Conservation (phyloP, 1,139 yeast species). For the Ogataea hybrid region DNA sequence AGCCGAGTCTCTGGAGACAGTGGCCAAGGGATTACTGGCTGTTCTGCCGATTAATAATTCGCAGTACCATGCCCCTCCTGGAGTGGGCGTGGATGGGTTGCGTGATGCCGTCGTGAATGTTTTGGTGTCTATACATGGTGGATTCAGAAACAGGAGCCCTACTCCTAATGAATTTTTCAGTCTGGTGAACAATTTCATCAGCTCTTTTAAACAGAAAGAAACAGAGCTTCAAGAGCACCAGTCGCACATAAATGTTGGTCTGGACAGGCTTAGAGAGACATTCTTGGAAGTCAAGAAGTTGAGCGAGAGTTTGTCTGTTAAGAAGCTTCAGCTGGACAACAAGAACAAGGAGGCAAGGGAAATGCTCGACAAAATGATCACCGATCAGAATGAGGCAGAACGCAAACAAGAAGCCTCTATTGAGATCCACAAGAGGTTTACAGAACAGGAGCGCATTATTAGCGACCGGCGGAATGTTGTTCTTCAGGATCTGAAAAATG, state of each 20-base stretch:
- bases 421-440: constrained; percentile 69
- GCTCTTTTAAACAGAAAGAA: constrained; percentile 44
- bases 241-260: constrained; percentile 69
- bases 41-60: constrained; percentile 53
- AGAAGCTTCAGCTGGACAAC: constrained; percentile 45
- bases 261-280: constrained; percentile 75
- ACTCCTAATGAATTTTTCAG: constrained; percentile 59
- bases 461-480: constrained; percentile 55
- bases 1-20: constrained; percentile 44
- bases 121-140: constrained; percentile 47
- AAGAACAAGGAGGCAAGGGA: constrained; percentile 71
- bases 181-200: constrained; percentile 48
- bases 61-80: constrained; percentile 36
- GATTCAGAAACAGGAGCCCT: neutral
- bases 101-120: constrained; percentile 48
- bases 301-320: constrained; percentile 51
- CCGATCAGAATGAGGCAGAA: constrained; percentile 91
- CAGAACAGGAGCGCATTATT: constrained; percentile 64
- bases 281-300: constrained; percentile 69
- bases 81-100: constrained; percentile 29
- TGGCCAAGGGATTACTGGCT: constrained; percentile 40
- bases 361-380: constrained; percentile 75
- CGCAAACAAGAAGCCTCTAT: constrained; percentile 84
- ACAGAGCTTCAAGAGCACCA: constrained; percentile 61
- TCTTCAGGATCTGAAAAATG: constrained; percentile 60